Conservation (phyloP, 805 yeast genomes). For the Zygotorulaspora chibaensis region DNA sequence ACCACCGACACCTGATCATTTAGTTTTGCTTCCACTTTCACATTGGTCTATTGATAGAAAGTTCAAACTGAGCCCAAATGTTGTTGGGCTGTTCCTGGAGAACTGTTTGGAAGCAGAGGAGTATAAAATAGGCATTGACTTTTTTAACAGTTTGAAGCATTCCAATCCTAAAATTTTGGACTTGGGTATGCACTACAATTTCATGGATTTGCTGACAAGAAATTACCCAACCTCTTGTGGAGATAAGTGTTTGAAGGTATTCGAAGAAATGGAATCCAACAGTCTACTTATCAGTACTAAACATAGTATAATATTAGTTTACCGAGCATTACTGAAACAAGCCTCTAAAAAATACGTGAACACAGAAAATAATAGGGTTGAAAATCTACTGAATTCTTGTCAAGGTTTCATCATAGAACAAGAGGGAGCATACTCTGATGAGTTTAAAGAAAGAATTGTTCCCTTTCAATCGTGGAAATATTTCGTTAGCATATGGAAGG, state of each 20-base stretch:
- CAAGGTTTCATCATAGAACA: constrained; percentile 16
- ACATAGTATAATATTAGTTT: constrained; percentile 21
- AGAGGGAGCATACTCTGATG: constrained; percentile 18
- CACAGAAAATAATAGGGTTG: constrained; percentile 9
- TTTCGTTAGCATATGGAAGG: constrained; percentile 20
- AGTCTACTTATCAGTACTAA: constrained; percentile 11
- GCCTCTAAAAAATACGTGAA: constrained; percentile 18
- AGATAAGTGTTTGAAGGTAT: constrained; percentile 14
- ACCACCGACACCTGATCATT: constrained; percentile 3
- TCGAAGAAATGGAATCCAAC: constrained; percentile 13
- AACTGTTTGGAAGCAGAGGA: constrained; percentile 15
- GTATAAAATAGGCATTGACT: constrained; percentile 19
- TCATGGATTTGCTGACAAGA: constrained; percentile 13
- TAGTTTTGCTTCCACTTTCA: constrained; percentile 14
- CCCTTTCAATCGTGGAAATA: constrained; percentile 28
- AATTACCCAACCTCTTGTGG: constrained; percentile 19
- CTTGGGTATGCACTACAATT: constrained; percentile 19
- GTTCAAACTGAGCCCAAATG: constrained; percentile 15
- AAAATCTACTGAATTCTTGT: constrained; percentile 12
- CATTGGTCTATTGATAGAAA: constrained; percentile 16
- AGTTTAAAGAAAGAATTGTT: constrained; percentile 10
- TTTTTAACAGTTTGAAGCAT: constrained; percentile 9
- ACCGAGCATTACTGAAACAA: constrained; percentile 26
- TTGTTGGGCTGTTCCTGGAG: constrained; percentile 22
- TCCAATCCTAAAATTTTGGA: constrained; percentile 16